Evolutionary conservation across 2,329 filamentous ascomycete genomes (phyloP), one percentile per base, ranked within the genome.

Genomic region (Neonectria faginata): DNA sequence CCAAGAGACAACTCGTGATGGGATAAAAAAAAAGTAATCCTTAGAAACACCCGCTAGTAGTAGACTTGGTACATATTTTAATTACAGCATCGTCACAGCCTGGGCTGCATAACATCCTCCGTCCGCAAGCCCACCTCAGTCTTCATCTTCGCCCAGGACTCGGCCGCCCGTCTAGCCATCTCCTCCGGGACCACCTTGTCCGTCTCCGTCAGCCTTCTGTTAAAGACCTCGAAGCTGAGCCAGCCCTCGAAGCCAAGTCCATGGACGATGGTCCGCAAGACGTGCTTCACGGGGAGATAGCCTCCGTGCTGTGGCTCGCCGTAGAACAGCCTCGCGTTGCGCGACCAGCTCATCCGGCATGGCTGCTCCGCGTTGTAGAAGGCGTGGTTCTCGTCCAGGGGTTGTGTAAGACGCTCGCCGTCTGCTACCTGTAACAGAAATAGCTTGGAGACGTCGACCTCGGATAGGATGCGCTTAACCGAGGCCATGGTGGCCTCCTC

Each of bases 401-500:
- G 91, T 11, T 79, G 71, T 0, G 77, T 72, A 3, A 94, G 81
- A 4, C 85, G 82, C 75, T 93, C 90, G 1, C 88, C 92, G 72
- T 95, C 92, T 5, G 92, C 91, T 8, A 94, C 84, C 74, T 95
- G 92, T 1, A 95, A 82, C 71, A 92, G 92, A 71, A 93, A 92
- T 0, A 95, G 83, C 75, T 91, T 92, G 45, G 79, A 76, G 2
- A 86, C 81, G 65, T 92, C 86, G 7, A 93, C 79, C 0, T 79
- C 80, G 1, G 80, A 69, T 0, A 88, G 77, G 6, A 93, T 79
- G 5, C 84, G 80, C 33, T 80, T 75, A 47, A 93, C 77, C 0
- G 89, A 90, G 1, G 80, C 79, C 8, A 77, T 75, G 1, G 91
- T 82, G 0, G 83, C 85, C 5, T 80, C 78, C 2, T 91, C 86